Conservation (phyloP, 2,329 filamentous ascomycete species). For the Neonectria hederae region DNA sequence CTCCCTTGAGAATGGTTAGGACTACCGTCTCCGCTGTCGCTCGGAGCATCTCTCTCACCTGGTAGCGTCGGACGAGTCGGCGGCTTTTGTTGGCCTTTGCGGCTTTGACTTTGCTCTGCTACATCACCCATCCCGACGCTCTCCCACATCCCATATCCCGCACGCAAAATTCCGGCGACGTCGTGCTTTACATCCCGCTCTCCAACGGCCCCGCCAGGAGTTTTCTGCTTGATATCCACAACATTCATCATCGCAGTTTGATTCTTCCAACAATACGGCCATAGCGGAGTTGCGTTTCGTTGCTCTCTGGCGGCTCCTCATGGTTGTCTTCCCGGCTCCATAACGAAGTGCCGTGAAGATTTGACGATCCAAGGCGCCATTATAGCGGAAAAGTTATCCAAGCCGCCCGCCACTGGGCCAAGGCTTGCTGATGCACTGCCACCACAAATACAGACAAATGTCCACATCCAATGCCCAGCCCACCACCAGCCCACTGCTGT, state of each 20-base stretch:
- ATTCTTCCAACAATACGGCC: slow-evolving; percentile 4
- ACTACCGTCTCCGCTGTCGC: not conserved
- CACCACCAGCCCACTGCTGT: slow-evolving; percentile 11
- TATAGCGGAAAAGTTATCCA: slow-evolving; percentile 7
- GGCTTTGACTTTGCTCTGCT: slow-evolving; percentile 3
- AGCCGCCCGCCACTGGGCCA: slow-evolving; percentile 14
- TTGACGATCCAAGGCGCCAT: slow-evolving; percentile 1
- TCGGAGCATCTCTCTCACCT: not conserved
- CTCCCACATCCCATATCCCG: slow-evolving; percentile 20
- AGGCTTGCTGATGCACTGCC: slow-evolving; percentile 20
- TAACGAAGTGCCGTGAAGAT: slow-evolving; percentile 1
- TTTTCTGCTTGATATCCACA: slow-evolving; percentile 13
- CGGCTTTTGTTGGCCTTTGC: not conserved
- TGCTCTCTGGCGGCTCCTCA: not conserved
- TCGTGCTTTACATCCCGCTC: slow-evolving; percentile 10
- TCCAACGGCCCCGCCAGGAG: slow-evolving; percentile 13
- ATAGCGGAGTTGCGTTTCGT: not conserved
- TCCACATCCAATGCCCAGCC: not conserved
- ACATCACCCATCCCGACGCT: not conserved
- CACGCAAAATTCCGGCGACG: slow-evolving; percentile 8
- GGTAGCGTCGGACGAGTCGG: not conserved
- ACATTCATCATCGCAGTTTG: slow-evolving; percentile 12
- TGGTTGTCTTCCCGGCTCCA: not conserved
- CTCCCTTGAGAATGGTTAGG: not conserved
- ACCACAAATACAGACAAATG: slow-evolving; percentile 8